Percentiles rank a stretch among this genome's conserved stretches.
Evolutionary conservation across 257 asterid species (phyloP).

Genomic region (Solanum tarijense): DNA sequence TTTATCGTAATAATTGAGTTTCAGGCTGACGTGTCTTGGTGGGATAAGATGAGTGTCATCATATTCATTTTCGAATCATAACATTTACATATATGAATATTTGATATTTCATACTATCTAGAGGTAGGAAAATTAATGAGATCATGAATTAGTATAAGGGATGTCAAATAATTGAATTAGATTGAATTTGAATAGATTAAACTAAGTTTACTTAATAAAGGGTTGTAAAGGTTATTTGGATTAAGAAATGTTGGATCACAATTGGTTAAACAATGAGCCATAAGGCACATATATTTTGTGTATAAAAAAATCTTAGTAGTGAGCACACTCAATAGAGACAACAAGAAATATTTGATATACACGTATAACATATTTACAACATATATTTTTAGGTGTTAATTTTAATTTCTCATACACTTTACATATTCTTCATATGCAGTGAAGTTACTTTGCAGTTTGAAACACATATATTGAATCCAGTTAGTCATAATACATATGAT

Average conservation of each 20-base stretch:
- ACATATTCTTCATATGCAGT: too few species aligned
- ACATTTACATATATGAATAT: not conserved
- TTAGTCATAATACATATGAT: too few species aligned
- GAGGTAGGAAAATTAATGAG: not conserved
- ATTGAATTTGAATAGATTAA: not conserved
- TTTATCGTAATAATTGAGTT: too few species aligned
- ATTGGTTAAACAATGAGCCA: too few species aligned
- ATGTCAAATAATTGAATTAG: not conserved
- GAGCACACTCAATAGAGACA: not conserved
- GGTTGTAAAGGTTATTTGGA: not conserved
- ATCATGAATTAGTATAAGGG: not conserved
- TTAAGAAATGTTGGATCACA: too few species aligned
- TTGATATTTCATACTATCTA: not conserved
- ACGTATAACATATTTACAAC: not conserved
- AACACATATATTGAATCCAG: too few species aligned
- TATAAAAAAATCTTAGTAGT: not conserved
- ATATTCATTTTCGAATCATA: too few species aligned
- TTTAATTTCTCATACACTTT: not conserved
- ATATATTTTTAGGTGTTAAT: not conserved
- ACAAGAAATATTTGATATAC: not conserved
- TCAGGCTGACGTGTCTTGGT: too few species aligned
- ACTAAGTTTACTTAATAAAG: not conserved
- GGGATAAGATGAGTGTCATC: too few species aligned
- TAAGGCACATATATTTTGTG: not conserved
- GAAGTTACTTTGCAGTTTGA: too few species aligned